A percentile compares a stretch with the other conserved stretches of the same genome.
These are phyloP conservation scores for Citrullus amarus DNA, from an alignment of 306 rosid species.

Conservation along the genomic window DNA sequence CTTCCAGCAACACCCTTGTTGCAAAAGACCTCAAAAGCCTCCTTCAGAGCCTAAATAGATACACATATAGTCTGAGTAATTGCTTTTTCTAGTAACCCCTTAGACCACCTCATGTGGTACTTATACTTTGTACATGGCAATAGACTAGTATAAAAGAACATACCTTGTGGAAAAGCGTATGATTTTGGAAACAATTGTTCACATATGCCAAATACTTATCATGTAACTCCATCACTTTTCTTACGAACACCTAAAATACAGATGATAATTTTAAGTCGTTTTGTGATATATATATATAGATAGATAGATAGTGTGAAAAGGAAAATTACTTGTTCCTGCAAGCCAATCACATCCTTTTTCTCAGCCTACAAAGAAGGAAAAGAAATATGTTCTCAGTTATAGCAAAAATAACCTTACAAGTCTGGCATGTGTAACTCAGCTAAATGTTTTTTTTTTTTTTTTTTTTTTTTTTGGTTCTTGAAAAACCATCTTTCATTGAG, in stretches of 20 bases:
- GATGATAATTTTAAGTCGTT: constrained; percentile 21
- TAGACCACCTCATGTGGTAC: background rate
- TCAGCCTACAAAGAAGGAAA: constrained; percentile 52
- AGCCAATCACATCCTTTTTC: constrained; percentile 57
- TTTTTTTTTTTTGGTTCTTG: no score
- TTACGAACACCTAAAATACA: constrained; percentile 36
- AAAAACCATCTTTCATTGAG: background rate
- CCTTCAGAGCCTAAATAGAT: constrained; percentile 28
- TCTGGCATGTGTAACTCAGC: background rate
- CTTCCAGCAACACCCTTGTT: constrained; percentile 49
- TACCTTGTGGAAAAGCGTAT: constrained; percentile 49
- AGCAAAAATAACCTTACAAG: background rate
- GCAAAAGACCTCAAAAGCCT: constrained; percentile 46
- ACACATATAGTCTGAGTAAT: constrained; percentile 5
- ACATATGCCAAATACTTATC: constrained; percentile 54
- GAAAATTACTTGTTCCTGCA: constrained; percentile 42
- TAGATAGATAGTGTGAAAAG: background rate
- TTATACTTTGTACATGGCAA: background rate
- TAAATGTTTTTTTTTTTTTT: background rate
- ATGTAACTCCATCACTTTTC: constrained; percentile 47
- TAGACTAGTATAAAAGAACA: constrained; percentile 6
- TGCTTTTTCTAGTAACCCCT: background rate
- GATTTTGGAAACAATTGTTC: constrained; percentile 78
- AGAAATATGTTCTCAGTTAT: constrained; percentile 7
- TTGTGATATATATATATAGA: background rate